These are phyloP conservation scores for Spathaspora arborariae DNA, from an alignment of 805 yeast species.

Conservation along the genomic window DNA sequence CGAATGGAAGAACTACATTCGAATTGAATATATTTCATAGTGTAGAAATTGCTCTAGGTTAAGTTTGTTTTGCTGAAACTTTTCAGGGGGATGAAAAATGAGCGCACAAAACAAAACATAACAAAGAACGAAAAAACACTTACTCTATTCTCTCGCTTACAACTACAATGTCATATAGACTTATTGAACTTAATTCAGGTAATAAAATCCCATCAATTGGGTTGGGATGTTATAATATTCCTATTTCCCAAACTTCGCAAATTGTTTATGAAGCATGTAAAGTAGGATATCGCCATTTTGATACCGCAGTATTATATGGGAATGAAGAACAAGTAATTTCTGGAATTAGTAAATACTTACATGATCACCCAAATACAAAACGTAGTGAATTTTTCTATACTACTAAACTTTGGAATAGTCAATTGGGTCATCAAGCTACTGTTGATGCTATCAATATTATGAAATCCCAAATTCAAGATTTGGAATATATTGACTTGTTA, in stretches of 20 bases:
- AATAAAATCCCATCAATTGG: conserved; percentile 43
- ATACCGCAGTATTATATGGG: conserved; percentile 67
- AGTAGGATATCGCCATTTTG: conserved; percentile 69
- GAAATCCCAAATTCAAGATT: conserved; percentile 43
- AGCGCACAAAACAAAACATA: not conserved
- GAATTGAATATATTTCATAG: too few relatives aligned
- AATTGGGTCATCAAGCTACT: conserved; percentile 58
- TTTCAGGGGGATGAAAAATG: not conserved
- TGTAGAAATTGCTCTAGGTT: not conserved
- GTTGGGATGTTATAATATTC: conserved; percentile 46
- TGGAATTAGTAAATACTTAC: conserved; percentile 46
- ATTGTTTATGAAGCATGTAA: conserved; percentile 57
- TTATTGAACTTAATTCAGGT: conserved; percentile 25
- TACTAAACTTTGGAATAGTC: conserved; percentile 70
- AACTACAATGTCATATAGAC: not conserved
- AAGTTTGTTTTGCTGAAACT: not conserved
- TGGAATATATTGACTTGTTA: conserved; percentile 70
- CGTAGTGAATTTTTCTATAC: conserved; percentile 44
- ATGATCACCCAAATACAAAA: conserved; percentile 25
- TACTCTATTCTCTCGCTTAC: not conserved
- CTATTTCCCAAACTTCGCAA: conserved; percentile 27
- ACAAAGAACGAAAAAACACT: not conserved
- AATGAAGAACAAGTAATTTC: conserved; percentile 68
- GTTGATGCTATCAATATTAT: conserved; percentile 49
- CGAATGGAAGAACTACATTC: too few relatives aligned